A percentile compares a stretch with the other conserved stretches of the same genome.
phyloP scores from a whole-genome alignment of 352 stramenopile genomes.

The Globisporangium solare region DNA sequence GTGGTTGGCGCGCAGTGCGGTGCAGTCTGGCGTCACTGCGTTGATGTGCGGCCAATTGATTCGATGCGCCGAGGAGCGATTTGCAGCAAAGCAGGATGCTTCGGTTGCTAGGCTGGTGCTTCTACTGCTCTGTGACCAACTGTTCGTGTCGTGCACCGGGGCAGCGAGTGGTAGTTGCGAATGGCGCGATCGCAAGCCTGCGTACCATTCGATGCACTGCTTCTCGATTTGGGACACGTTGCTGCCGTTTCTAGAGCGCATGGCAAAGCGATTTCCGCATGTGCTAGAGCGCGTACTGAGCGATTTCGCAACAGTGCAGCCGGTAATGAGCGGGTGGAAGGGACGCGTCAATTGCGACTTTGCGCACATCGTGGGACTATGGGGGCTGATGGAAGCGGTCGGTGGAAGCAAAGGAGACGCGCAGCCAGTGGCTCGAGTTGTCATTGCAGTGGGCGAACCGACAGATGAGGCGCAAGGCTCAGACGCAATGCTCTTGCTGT shows the following conservation, averaged over 20 bases:
- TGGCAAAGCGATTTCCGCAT: constrained; percentile 28
- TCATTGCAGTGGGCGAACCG: constrained; percentile 1
- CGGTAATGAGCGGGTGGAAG: not conserved
- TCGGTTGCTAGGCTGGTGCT: constrained; percentile 17
- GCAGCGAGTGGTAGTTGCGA: constrained; percentile 26
- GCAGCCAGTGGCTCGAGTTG: not conserved
- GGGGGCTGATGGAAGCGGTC: constrained; percentile 46
- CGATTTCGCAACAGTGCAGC: not conserved
- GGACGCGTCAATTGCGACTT: constrained; percentile 49
- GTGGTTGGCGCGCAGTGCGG: constrained; percentile 54
- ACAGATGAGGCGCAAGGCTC: constrained; percentile 4
- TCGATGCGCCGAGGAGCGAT: constrained; percentile 15
- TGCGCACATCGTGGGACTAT: constrained; percentile 49
- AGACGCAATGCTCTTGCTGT: constrained; percentile 8
- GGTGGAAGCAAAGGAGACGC: constrained; percentile 10
- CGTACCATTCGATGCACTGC: constrained; percentile 62
- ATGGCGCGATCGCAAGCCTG: constrained; percentile 47
- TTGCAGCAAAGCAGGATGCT: constrained; percentile 8
- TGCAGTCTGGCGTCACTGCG: constrained; percentile 45
- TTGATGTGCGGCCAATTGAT: constrained; percentile 52
- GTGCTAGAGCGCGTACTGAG: constrained; percentile 23
- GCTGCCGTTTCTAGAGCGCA: constrained; percentile 42
- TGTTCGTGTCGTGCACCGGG: constrained; percentile 33
- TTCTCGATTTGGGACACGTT: constrained; percentile 49
- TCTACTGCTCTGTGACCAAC: constrained; percentile 39